A percentile compares a stretch with the other conserved stretches of the same genome.
phyloP scores from a whole-genome alignment of 2,329 filamentous ascomycete genomes.

The Trichoderma breve region DNA sequence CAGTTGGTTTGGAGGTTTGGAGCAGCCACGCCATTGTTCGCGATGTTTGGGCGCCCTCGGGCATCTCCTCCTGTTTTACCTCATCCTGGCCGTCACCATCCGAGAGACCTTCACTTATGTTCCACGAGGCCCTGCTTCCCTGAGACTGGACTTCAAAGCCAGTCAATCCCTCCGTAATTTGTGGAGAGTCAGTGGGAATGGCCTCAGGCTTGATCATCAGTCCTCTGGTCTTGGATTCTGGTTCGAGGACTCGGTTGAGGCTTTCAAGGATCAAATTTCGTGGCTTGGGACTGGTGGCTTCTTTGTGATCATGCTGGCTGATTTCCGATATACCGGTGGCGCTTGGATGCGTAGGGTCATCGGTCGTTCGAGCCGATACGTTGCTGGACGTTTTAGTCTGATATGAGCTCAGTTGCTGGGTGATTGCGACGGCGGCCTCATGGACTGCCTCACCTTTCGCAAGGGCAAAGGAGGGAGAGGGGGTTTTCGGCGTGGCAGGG shows the following conservation, averaged over 20 bases:
- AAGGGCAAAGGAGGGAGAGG: background rate
- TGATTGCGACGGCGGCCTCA: background rate
- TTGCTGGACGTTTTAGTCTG: background rate
- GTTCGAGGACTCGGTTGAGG: background rate
- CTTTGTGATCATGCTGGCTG: background rate
- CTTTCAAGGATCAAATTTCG: background rate
- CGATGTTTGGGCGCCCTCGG: background rate
- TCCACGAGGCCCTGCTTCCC: slow-evolving; percentile 1
- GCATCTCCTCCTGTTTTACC: background rate
- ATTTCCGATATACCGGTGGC: background rate
- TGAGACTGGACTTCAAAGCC: background rate
- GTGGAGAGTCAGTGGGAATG: background rate
- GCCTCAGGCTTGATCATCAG: background rate
- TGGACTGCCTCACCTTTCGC: background rate
- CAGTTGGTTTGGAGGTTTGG: background rate
- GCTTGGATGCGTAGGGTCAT: background rate
- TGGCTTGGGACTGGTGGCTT: background rate
- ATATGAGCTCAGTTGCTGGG: background rate
- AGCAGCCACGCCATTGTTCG: slow-evolving; percentile 1
- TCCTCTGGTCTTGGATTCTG: background rate
- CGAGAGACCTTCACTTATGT: slow-evolving; percentile 2
- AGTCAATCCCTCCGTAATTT: background rate
- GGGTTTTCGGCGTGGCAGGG: background rate
- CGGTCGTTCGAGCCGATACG: background rate
- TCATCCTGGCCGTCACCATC: background rate